A percentile compares a stretch with the other conserved stretches of the same genome.
Conservation (phyloP, 148 eudicot genomes). For the Dianthus caryophyllus region DNA sequence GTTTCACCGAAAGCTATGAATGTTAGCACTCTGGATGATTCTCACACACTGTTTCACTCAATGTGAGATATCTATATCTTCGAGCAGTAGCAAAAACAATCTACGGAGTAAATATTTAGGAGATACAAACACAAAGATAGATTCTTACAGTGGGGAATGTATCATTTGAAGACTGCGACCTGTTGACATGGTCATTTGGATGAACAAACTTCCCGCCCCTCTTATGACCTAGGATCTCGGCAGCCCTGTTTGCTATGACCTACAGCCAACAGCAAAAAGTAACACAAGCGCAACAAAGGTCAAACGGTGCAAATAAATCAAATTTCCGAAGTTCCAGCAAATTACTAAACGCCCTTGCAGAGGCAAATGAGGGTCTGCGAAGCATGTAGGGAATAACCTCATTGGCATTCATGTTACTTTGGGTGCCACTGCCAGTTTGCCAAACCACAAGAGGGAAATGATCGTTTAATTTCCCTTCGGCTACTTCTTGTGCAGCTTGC, state of each 20-base stretch:
- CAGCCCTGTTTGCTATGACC: conserved; percentile 98
- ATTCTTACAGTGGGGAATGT: conserved; percentile 91
- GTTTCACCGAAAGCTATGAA: neutral
- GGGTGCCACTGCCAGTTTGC: conserved; percentile 99
- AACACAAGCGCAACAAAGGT: neutral
- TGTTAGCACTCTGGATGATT: neutral
- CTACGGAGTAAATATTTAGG: neutral
- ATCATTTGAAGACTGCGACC: conserved; percentile 98
- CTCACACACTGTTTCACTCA: neutral
- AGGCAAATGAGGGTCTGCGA: neutral
- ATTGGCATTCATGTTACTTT: conserved; percentile 98
- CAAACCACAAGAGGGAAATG: conserved; percentile 95
- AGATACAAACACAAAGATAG: neutral
- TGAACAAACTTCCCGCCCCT: conserved; percentile 94
- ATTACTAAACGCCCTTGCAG: neutral
- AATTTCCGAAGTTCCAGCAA: neutral
- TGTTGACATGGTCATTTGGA: conserved; percentile 98
- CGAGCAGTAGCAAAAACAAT: neutral
- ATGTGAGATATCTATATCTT: neutral
- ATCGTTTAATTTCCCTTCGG: conserved; percentile 85
- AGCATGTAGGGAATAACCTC: conserved; percentile 49
- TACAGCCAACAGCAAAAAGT: conserved; percentile 21
- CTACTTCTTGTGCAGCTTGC: conserved; percentile 97
- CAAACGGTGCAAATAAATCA: neutral
- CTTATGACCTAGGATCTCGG: conserved; percentile 93